A percentile compares a stretch with the other conserved stretches of the same genome.
Evolutionary conservation across 192 early-diverging fungal genomes (phyloP).

Genomic region (Linnemannia hyalina): DNA sequence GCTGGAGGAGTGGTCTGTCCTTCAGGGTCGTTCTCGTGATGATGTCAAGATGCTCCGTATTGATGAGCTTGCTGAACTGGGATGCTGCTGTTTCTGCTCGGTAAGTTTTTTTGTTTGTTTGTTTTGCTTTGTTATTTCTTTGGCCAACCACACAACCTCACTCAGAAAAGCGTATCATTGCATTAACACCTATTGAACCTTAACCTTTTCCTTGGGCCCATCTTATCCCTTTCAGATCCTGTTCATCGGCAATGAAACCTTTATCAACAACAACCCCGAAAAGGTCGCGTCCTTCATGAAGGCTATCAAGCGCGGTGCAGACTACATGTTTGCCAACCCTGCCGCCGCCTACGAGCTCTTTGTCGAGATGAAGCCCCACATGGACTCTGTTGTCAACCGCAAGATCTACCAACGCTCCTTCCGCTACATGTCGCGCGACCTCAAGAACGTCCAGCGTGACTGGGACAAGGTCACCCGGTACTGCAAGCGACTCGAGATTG

Average conservation of each 20-base stretch:
- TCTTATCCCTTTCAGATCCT: conserved; percentile 56
- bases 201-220: background rate
- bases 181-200: background rate
- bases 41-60: conserved; percentile 76
- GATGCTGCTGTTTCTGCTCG: conserved; percentile 74
- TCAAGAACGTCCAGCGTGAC: conserved; percentile 72
- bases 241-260: conserved; percentile 73
- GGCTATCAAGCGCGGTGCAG: conserved; percentile 64
- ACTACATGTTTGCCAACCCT: conserved; percentile 68
- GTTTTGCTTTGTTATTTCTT: background rate
- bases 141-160: too few relatives aligned
- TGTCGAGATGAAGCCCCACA: conserved; percentile 72
- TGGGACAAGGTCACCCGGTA: conserved; percentile 77
- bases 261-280: conserved; percentile 67
- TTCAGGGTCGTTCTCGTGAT: conserved; percentile 56
- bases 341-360: conserved; percentile 63
- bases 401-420: conserved; percentile 74
- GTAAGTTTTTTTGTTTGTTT: conserved; percentile 46
- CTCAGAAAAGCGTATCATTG: background rate
- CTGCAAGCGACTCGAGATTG: conserved; percentile 69
- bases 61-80: conserved; percentile 74
- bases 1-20: conserved; percentile 69
- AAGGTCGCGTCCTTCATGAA: conserved; percentile 69
- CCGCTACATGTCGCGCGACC: conserved; percentile 70
- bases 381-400: conserved; percentile 63